Evolutionary conservation across 176 grass and related monocot genomes (phyloP), one percentile per base, ranked within the genome.

Genomic region (Avena insularis): DNA sequence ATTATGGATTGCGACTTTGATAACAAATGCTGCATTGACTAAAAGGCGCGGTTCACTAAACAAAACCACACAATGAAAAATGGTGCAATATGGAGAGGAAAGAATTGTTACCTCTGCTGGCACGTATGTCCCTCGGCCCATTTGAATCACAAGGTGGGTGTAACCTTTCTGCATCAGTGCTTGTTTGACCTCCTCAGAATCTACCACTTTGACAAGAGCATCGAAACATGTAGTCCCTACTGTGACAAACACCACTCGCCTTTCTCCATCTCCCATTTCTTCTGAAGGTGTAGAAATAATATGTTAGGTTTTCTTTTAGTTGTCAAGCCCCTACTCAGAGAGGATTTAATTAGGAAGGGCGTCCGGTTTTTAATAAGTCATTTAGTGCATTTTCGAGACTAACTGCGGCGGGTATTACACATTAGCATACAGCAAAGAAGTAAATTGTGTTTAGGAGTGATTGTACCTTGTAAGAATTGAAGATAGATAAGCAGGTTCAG

Each of bases 151-250:
- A 78, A 97, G 86, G 79, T 92, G 56, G 19, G 94, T 85, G 25
- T 90, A 94, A 21, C 94, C 94, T 61, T 88, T 91, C 61, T 70
- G 71, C 45, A 76, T 71, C 9, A 97, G 88, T n/a, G 90, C 88
- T 86, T 85, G 88, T 72, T 87, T 97, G 9, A 97, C 86, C 69
- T 83, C 67, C 4, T 80, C 36, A 21, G 94, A 94, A 79, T 94
- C 90, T 25, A 89, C 90, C 16, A 88, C 90, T 54, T 84, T 84
- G 50, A 94, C 86, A 47, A 97, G 88, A 80, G 92, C 87, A 80
- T 97, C 92, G 2, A 97, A 97, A 82, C 92, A 83, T 54, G 94
- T 97, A 54, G 94, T 97, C 23, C 94, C 94, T 46, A 97, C 94
- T 9, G 94, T 97, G 47, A 97, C 92, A 83, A 97, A 97, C 71